Percentiles rank a stretch among this genome's conserved stretches.
These are phyloP conservation scores for Rhodotorula sp. DNA, from an alignment of 1,284 basidiomycete species.

Conservation along the genomic window DNA sequence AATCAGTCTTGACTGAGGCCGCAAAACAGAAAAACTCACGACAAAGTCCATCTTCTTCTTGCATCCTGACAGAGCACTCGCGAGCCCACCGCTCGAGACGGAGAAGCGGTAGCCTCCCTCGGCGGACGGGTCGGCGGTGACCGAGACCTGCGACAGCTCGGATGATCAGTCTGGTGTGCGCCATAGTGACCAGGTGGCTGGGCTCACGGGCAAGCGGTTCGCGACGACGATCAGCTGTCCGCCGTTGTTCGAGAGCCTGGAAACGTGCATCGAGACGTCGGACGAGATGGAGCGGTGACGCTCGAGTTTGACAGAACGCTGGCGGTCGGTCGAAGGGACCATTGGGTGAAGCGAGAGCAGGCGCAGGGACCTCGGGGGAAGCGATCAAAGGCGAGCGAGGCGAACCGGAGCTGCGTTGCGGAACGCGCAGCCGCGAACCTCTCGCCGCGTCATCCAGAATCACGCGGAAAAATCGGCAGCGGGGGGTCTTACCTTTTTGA, in stretches of 20 bases:
- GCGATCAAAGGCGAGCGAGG: conserved; percentile 4
- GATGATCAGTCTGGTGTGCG: neutral
- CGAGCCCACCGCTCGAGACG: conserved; percentile 93
- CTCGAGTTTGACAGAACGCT: conserved; percentile 1
- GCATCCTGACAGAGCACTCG: conserved; percentile 89
- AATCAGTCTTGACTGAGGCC: neutral
- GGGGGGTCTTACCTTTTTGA: too few species aligned
- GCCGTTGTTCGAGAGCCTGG: conserved; percentile 13
- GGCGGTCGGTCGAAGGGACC: neutral
- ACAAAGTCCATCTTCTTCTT: conserved; percentile 95
- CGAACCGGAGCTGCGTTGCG: neutral
- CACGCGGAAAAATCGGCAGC: neutral
- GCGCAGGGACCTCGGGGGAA: neutral
- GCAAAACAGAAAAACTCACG: conserved; percentile 11
- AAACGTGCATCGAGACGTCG: conserved; percentile 33
- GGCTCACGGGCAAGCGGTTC: conserved; percentile 25
- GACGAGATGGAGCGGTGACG: conserved; percentile 32
- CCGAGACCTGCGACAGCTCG: neutral
- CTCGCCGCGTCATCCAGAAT: neutral
- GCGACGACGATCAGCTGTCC: conserved; percentile 41
- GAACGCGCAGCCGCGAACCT: neutral
- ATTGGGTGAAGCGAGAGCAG: too few species aligned
- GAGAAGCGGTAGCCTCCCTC: conserved; percentile 63
- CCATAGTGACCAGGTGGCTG: conserved; percentile 1
- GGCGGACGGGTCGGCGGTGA: conserved; percentile 29